A percentile compares a stretch with the other conserved stretches of the same genome.
Conservation (phyloP, 352 stramenopile genomes). For the Peronospora destructor region DNA sequence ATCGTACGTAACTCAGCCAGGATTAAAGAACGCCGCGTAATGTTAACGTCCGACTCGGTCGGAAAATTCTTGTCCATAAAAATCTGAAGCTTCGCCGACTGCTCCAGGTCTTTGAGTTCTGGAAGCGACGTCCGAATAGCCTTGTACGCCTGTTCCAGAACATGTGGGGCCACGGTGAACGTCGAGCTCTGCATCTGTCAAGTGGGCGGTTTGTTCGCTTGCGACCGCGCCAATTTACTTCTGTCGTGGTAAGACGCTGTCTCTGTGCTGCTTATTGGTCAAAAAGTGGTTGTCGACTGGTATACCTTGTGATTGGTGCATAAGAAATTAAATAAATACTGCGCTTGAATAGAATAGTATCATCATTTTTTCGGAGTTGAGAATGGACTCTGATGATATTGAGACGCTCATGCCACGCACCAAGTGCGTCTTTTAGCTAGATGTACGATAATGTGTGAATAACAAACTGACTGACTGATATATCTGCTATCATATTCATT, state of each 20-base stretch:
- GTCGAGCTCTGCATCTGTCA: constrained; percentile 50
- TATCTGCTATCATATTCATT: neutral
- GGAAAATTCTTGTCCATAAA: constrained; percentile 82
- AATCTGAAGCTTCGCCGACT: constrained; percentile 67
- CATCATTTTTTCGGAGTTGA: constrained; percentile 14
- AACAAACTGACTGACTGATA: too few relatives aligned
- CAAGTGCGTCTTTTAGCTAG: constrained; percentile 30
- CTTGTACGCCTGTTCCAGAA: constrained; percentile 86
- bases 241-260: constrained; percentile 12
- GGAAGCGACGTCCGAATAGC: constrained; percentile 81
- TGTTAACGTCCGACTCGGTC: constrained; percentile 72
- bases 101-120: constrained; percentile 76
- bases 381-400: constrained; percentile 46
- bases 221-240: constrained; percentile 15
- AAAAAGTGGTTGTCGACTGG: neutral
- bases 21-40: constrained; percentile 80
- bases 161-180: constrained; percentile 60
- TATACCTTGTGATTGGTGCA: neutral
- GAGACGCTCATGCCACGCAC: constrained; percentile 66
- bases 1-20: constrained; percentile 76
- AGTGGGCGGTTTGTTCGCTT: neutral
- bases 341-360: too few relatives aligned
- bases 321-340: too few relatives aligned
- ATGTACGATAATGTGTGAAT: neutral
- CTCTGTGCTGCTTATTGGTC: constrained; percentile 21